These are phyloP conservation scores for Fomitopsis serialis DNA, from an alignment of 768 basidiomycete genomes.

Conservation along the genomic window DNA sequence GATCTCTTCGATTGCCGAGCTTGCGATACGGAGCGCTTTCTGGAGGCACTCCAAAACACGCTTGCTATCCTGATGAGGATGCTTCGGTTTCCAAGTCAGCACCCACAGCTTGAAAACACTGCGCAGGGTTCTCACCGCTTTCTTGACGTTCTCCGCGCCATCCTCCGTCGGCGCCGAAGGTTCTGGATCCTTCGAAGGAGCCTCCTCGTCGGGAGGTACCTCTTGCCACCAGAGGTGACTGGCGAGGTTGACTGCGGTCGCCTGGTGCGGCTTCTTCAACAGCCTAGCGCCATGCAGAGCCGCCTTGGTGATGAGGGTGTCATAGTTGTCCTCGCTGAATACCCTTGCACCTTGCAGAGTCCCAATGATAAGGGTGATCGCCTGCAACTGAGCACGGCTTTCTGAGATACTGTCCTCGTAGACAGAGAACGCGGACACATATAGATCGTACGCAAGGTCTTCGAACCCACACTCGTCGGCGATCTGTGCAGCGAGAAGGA, in stretches of 20 bases:
- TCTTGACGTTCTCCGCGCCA: constrained; percentile 25
- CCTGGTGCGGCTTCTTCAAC: constrained; percentile 97
- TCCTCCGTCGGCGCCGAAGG: constrained; percentile 32
- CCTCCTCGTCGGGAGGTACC: constrained; percentile 43
- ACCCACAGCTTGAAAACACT: neutral
- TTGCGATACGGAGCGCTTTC: constrained; percentile 93
- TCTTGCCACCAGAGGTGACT: constrained; percentile 99
- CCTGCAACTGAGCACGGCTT: constrained; percentile 90
- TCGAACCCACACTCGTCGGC: constrained; percentile 94
- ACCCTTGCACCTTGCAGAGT: constrained; percentile 84
- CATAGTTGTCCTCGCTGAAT: constrained; percentile 94
- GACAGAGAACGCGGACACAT: constrained; percentile 95
- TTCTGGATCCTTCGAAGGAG: constrained; percentile 22
- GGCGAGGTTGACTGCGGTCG: constrained; percentile 88
- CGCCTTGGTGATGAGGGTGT: constrained; percentile 98
- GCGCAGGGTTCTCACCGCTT: constrained; percentile 39
- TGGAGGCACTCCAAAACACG: constrained; percentile 97
- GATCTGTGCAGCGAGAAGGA: constrained; percentile 93
- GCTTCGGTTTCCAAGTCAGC: constrained; percentile 34
- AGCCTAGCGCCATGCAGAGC: constrained; percentile 94
- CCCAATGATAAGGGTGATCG: constrained; percentile 94
- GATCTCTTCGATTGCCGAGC: constrained; percentile 94
- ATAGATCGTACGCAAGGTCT: constrained; percentile 95
- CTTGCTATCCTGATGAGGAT: constrained; percentile 91
- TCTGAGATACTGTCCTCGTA: constrained; percentile 98